These are phyloP conservation scores for Mycena indigotica DNA, from an alignment of 768 basidiomycete species.

Conservation along the genomic window DNA sequence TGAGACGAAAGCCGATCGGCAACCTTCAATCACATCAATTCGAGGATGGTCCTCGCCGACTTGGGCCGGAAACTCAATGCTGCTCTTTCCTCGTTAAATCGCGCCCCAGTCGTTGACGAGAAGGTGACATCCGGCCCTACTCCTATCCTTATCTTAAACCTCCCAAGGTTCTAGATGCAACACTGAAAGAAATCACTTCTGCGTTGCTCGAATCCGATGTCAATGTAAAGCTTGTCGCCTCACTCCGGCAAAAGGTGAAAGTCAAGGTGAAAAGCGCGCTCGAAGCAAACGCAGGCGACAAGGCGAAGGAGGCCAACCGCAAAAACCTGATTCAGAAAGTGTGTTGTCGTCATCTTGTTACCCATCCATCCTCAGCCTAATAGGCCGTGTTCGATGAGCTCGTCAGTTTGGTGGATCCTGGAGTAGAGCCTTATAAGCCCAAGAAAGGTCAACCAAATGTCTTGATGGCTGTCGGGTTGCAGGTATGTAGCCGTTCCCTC, in stretches of 20 bases:
- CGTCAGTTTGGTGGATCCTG: conserved; percentile 92
- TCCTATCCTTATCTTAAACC: conserved; percentile 7
- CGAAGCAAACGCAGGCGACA: conserved; percentile 64
- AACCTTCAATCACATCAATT: conserved; percentile 16
- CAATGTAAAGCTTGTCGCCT: conserved; percentile 94
- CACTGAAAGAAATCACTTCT: conserved; percentile 92
- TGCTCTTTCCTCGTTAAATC: conserved; percentile 86
- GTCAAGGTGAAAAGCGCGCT: conserved; percentile 82
- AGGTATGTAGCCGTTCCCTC: conserved; percentile 53
- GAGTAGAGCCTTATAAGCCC: conserved; percentile 93
- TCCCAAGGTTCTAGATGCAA: conserved; percentile 83
- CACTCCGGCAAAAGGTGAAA: conserved; percentile 87
- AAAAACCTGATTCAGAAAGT: conserved; percentile 94
- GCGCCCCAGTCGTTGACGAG: conserved; percentile 87
- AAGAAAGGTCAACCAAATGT: conserved; percentile 93
- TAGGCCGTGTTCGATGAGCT: conserved; percentile 97
- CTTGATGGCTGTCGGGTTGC: conserved; percentile 96
- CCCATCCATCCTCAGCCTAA: conserved; percentile 3
- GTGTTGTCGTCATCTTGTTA: conserved; percentile 9
- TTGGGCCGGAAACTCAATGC: conserved; percentile 92
- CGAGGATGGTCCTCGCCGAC: conserved; percentile 91
- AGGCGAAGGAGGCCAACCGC: conserved; percentile 77
- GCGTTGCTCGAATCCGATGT: conserved; percentile 96
- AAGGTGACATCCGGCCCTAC: conserved; percentile 57
- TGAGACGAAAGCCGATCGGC: neutral